Base-by-base conservation (phyloP, 2,329 filamentous ascomycete species). In the Basipetospora chlamydospora region DNA sequence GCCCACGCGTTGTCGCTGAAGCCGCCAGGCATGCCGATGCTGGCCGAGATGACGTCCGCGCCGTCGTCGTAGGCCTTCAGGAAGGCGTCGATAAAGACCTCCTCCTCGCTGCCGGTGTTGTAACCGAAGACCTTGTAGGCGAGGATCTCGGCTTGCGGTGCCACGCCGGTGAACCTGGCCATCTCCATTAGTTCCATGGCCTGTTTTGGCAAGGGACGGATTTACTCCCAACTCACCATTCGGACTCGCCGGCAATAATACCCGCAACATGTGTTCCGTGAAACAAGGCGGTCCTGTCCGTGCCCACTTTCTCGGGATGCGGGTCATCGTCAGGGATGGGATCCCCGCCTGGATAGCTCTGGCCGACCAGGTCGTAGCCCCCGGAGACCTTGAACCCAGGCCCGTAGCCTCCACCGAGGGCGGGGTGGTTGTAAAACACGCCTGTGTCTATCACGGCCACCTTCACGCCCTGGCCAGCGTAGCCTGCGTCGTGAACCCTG, bases 1-100 rank as follows among this genome's bases (percentile, higher is more conserved):
- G 60, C 59, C 61, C 56, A 63, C 6, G 59, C 57, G 25, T 61
- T 60, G 25, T 59, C 51, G 15, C 46, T 45, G 44, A 58, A 61
- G 13, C 63, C 63, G 29, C 53, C 49, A 1, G 53, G 48, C 4
- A 47, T 42, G 2, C 59, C 58, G 35, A 64, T 55, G 37, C 56
- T 61, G 13, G 55, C 52, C 4, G 58, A 59, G 37, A 66, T 64
- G 20, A 66, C 46, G 40, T 66, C 61, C n/a, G 41, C 35, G 1
- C 52, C 54, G 16, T 55, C 50, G 5, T 51, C 44, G 33, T 53
- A 56, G 2, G 57, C 58, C 28, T 38, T 41, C 5, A 59, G 46
- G 36, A 57, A 58, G 1, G 50, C 52, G 5, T 54, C 53, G 6
- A 60, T 55, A 16, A 58, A 32, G 7, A 45, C 49, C 29, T 48